Evolutionary conservation across 2,329 filamentous ascomycete species (phyloP).

Genomic region (Stachybotrys chartarum): DNA sequence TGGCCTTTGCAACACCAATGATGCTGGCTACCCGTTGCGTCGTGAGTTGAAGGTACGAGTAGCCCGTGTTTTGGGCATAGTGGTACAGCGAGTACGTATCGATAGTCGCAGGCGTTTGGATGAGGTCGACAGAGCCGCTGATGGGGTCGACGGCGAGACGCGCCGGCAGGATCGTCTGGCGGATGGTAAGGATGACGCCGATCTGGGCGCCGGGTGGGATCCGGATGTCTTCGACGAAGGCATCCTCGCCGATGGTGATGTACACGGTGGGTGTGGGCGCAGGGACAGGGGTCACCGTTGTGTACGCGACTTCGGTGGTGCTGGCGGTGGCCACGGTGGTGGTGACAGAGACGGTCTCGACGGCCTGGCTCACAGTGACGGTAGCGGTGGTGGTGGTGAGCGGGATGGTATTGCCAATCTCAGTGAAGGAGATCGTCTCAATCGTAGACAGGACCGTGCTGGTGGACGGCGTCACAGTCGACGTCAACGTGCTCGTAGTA

Average conservation of each 20-base stretch:
- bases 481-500: slow-evolving; percentile 5
- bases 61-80: not conserved
- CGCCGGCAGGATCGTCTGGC: not conserved
- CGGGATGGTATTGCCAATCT: slow-evolving; percentile 2
- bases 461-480: slow-evolving; percentile 7
- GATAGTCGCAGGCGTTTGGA: not conserved
- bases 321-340: slow-evolving; percentile 2
- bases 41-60: not conserved
- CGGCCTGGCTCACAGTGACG: not conserved
- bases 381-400: slow-evolving; percentile 2
- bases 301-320: slow-evolving; percentile 1
- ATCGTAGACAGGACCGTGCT: slow-evolving; percentile 3
- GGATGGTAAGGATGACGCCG: slow-evolving; percentile 1
- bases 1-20: not conserved
- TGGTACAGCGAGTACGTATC: not conserved
- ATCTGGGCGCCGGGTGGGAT: slow-evolving; percentile 3
- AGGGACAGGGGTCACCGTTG: not conserved
- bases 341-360: slow-evolving; percentile 2
- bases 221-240: slow-evolving; percentile 1
- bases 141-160: not conserved
- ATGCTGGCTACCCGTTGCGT: not conserved
- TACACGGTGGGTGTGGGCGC: slow-evolving; percentile 1
- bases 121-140: not conserved
- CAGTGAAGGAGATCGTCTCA: slow-evolving; percentile 6
- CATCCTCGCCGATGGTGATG: not conserved